Evolutionary conservation across 2,329 filamentous ascomycete species (phyloP).

Genomic region (Fusarium gaditjirri): DNA sequence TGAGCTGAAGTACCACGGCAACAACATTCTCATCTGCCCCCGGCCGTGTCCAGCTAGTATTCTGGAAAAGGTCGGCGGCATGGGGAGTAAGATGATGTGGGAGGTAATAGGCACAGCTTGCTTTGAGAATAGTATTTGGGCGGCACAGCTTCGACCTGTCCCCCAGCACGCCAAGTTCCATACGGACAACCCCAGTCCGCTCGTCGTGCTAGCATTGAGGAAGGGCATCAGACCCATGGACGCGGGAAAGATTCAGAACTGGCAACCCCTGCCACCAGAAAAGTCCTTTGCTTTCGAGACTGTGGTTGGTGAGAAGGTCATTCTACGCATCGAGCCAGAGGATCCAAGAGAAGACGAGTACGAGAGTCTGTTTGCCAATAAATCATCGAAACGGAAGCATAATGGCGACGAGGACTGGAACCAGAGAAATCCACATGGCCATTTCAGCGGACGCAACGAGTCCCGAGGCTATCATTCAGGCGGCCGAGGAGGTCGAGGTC

Average conservation of each 20-base stretch:
- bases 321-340: slow-evolving; percentile 83
- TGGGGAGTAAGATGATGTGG: slow-evolving; percentile 86
- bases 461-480: slow-evolving; percentile 57
- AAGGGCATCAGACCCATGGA: slow-evolving; percentile 82
- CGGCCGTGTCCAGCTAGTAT: slow-evolving; percentile 77
- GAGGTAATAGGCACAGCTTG: slow-evolving; percentile 80
- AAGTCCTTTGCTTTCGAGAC: slow-evolving; percentile 83
- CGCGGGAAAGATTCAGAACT: slow-evolving; percentile 82
- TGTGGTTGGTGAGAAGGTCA: slow-evolving; percentile 85
- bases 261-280: slow-evolving; percentile 79
- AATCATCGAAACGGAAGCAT: slow-evolving; percentile 67
- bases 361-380: slow-evolving; percentile 71
- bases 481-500: slow-evolving; percentile 54
- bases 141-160: slow-evolving; percentile 79
- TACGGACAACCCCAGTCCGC: slow-evolving; percentile 81
- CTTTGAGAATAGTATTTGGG: slow-evolving; percentile 87
- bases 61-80: slow-evolving; percentile 85
- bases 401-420: slow-evolving; percentile 60
- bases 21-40: slow-evolving; percentile 90
- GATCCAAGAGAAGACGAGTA: slow-evolving; percentile 69
- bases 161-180: slow-evolving; percentile 74
- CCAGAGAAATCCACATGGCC: slow-evolving; percentile 48
- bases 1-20: slow-evolving; percentile 84
- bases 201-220: slow-evolving; percentile 84
- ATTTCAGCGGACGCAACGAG: slow-evolving; percentile 53